Evolutionary conservation across 352 stramenopile genomes (phyloP).

Genomic region (Globisporangium spinosum): DNA sequence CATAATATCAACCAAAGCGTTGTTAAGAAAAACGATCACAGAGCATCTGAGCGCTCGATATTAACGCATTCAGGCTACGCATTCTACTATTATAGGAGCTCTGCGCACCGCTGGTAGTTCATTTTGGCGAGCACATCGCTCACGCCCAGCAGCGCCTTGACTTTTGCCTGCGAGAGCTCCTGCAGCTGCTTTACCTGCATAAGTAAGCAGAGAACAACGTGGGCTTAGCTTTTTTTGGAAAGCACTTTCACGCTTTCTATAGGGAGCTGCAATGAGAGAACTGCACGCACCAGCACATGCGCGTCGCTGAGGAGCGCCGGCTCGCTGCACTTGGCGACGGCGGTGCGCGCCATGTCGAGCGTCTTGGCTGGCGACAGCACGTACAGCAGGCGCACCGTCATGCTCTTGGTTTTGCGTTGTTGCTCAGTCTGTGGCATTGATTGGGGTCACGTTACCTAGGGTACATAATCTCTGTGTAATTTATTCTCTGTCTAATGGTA

Average conservation of each 20-base stretch:
- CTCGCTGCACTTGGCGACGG: constrained; percentile 31
- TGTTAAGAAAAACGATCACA: neutral
- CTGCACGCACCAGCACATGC: constrained; percentile 35
- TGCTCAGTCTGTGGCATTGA: neutral
- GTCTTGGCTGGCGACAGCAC: constrained; percentile 90
- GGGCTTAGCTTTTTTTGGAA: no score
- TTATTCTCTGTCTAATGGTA: neutral
- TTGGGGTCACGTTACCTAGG: neutral
- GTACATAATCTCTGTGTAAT: neutral
- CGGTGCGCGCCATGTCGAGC: constrained; percentile 54
- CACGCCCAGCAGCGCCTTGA: constrained; percentile 81
- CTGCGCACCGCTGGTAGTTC: constrained; percentile 71
- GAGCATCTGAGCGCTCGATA: neutral
- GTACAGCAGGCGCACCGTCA: constrained; percentile 49
- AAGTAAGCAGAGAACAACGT: no score
- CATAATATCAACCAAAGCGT: neutral
- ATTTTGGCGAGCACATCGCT: constrained; percentile 82
- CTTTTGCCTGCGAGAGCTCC: constrained; percentile 55
- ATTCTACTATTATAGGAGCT: neutral
- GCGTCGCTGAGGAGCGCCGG: constrained; percentile 58
- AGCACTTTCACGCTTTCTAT: neutral
- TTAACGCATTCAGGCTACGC: neutral
- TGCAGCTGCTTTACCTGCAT: constrained; percentile 46
- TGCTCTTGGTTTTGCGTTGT: constrained; percentile 7
- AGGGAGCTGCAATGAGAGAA: neutral